Percentiles rank a stretch among this genome's conserved stretches.
Evolutionary conservation across 2,329 filamentous ascomycete genomes (phyloP).

Genomic region (Alternaria brassicae): DNA sequence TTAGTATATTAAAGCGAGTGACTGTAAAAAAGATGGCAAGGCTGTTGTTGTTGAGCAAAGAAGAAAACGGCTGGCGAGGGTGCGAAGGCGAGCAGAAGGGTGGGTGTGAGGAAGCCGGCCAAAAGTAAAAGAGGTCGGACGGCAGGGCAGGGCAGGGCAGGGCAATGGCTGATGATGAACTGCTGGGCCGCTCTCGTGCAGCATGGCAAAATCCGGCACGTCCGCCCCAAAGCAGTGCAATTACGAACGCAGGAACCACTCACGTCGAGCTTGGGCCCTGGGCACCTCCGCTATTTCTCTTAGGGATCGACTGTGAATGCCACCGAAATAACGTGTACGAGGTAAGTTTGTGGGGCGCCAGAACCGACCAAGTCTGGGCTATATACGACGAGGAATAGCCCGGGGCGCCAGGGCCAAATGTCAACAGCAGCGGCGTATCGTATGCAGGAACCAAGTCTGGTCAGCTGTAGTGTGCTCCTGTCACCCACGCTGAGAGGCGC

Average conservation of each 20-base stretch:
- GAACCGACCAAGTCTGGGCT: conserved; percentile 5
- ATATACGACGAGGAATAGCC: conserved; percentile 15
- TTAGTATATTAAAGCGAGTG: conserved; percentile 30
- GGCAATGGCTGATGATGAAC: conserved; percentile 16
- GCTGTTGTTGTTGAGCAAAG: conserved; percentile 15
- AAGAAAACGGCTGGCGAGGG: conserved; percentile 25
- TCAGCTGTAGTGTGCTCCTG: background rate
- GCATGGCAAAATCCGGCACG: conserved; percentile 15
- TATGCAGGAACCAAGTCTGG: background rate
- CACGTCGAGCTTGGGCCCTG: conserved; percentile 11
- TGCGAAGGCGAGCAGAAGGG: conserved; percentile 19
- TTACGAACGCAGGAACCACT: conserved; percentile 20
- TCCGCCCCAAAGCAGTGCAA: conserved; percentile 21
- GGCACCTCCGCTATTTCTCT: conserved; percentile 14
- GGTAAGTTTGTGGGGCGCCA: conserved; percentile 22
- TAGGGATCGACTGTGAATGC: conserved; percentile 19
- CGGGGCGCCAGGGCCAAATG: background rate
- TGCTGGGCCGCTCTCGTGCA: conserved; percentile 15
- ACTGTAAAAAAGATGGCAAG: conserved; percentile 20
- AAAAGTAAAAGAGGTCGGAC: conserved; percentile 13
- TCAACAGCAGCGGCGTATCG: background rate
- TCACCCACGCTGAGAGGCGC: background rate
- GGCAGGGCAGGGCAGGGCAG: conserved; percentile 13
- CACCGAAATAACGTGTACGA: conserved; percentile 35
- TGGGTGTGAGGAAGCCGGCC: conserved; percentile 10